Conservation (phyloP, 805 yeast genomes). For the Kodamaea kakaduensis region DNA sequence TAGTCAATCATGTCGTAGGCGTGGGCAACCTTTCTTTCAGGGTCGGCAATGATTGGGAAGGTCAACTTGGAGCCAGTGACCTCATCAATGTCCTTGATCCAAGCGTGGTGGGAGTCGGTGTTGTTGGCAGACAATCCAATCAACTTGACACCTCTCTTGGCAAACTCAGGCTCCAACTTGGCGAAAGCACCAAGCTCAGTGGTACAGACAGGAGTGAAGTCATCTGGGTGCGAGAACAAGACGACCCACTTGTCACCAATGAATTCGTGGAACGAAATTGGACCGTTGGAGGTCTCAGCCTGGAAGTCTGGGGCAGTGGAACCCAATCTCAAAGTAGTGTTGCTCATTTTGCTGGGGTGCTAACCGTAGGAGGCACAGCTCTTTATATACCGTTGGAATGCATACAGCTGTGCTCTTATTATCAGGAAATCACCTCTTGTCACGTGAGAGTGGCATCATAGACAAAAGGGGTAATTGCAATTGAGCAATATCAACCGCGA, state of each 20-base stretch:
- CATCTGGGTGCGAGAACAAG: conserved; percentile 92
- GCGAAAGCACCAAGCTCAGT: conserved; percentile 95
- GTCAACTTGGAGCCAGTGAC: conserved; percentile 69
- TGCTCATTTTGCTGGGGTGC: conserved; percentile 3
- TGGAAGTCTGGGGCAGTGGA: conserved; percentile 84
- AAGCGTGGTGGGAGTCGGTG: conserved; percentile 70
- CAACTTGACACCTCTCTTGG: conserved; percentile 78
- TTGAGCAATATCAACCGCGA: no score
- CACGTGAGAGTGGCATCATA: conserved; percentile 10
- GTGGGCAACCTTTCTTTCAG: conserved; percentile 78
- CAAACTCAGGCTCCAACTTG: conserved; percentile 81
- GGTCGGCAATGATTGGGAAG: conserved; percentile 91
- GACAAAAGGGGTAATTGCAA: no score
- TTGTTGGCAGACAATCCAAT: conserved; percentile 88
- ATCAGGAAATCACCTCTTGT: conserved; percentile 7
- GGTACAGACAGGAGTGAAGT: conserved; percentile 95
- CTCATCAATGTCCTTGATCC: conserved; percentile 92
- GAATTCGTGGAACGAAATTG: conserved; percentile 81
- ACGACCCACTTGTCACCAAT: conserved; percentile 85
- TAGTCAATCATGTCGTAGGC: conserved; percentile 85
- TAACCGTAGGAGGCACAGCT: neutral
- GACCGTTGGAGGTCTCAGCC: conserved; percentile 79
- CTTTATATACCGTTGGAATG: conserved; percentile 8
- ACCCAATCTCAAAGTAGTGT: conserved; percentile 60
- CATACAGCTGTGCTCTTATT: conserved; percentile 1